phyloP scores from a whole-genome alignment of 768 basidiomycete species.

The Sarcodon aspratus region DNA sequence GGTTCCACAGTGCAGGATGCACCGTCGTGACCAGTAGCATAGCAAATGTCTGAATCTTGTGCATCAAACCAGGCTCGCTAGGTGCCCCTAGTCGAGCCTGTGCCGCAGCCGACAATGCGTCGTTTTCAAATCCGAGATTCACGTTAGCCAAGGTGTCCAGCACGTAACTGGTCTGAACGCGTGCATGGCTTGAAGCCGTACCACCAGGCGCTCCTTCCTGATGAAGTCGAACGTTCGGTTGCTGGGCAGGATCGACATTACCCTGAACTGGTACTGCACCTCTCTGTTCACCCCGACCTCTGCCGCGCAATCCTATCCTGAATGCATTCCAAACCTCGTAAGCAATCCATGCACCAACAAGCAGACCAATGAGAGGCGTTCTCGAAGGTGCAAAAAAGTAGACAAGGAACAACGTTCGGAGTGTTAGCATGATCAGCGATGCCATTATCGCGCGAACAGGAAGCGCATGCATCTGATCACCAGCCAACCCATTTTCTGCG shows the following conservation, averaged over 20 bases:
- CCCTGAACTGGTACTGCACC: slow-evolving; percentile 11
- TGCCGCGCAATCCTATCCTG: slow-evolving; percentile 28
- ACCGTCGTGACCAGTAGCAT: slow-evolving; percentile 47
- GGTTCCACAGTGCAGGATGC: slow-evolving; percentile 69
- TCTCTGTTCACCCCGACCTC: slow-evolving; percentile 14
- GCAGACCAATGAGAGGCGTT: slow-evolving; percentile 56
- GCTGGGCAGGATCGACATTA: slow-evolving; percentile 8
- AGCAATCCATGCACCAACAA: slow-evolving; percentile 58
- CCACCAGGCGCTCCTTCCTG: slow-evolving; percentile 1
- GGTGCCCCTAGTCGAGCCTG: neutral
- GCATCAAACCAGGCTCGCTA: slow-evolving; percentile 34
- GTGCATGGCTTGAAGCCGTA: slow-evolving; percentile 7
- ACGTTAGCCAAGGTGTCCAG: slow-evolving; percentile 45
- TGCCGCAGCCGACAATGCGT: slow-evolving; percentile 23
- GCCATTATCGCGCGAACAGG: slow-evolving; percentile 56
- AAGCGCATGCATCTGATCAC: slow-evolving; percentile 38
- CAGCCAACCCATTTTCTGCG: slow-evolving; percentile 13
- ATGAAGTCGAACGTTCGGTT: slow-evolving; percentile 3
- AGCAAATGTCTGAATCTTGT: slow-evolving; percentile 42
- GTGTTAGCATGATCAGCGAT: slow-evolving; percentile 54
- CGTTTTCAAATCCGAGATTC: slow-evolving; percentile 47
- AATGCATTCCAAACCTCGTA: slow-evolving; percentile 72
- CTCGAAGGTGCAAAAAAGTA: slow-evolving; percentile 72
- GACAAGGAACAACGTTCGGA: slow-evolving; percentile 57
- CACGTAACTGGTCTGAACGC: slow-evolving; percentile 19